Percentiles rank a stretch among this genome's conserved stretches.
Evolutionary conservation across 164 flowering plant species (phyloP).

Genomic region (Houttuynia cordata): DNA sequence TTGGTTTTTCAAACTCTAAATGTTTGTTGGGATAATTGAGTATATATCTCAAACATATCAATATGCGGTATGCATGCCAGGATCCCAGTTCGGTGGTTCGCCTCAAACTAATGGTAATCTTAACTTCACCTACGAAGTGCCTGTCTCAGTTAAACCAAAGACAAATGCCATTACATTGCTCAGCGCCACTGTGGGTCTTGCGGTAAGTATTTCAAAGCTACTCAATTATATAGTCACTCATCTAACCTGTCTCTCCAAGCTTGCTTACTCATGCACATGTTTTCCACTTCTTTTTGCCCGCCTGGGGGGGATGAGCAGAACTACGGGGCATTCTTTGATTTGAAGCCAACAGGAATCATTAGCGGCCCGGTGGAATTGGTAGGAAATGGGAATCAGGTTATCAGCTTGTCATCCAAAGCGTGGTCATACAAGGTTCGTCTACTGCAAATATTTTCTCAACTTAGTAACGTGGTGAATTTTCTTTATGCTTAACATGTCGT

Average conservation of each 20-base stretch:
- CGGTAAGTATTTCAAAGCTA: constrained; percentile 1
- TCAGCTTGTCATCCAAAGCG: constrained; percentile 31
- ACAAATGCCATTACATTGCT: constrained; percentile 40
- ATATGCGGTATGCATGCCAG: no score
- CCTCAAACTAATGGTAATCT: constrained; percentile 1
- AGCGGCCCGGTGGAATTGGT: constrained; percentile 39
- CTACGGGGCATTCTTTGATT: constrained; percentile 42
- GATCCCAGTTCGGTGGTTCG: constrained; percentile 24
- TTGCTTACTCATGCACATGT: no score
- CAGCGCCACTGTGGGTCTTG: constrained; percentile 46
- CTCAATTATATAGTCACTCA: no score
- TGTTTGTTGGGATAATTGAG: no score
- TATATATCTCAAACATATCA: no score
- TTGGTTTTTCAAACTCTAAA: no score
- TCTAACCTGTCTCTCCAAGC: no score
- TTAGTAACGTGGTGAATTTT: no score
- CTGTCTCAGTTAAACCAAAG: constrained; percentile 24
- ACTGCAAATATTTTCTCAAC: no score
- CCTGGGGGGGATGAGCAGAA: constrained; percentile 8
- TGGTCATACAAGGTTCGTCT: constrained; percentile 34
- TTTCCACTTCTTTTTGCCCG: no score
- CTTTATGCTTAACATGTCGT: no score
- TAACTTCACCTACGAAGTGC: constrained; percentile 20
- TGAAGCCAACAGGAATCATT: constrained; percentile 22
- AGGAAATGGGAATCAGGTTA: constrained; percentile 20